Evolutionary conservation across 2,329 filamentous ascomycete species (phyloP), one percentile per base, ranked within the genome.

Genomic region (Trichophyton benhamiae): DNA sequence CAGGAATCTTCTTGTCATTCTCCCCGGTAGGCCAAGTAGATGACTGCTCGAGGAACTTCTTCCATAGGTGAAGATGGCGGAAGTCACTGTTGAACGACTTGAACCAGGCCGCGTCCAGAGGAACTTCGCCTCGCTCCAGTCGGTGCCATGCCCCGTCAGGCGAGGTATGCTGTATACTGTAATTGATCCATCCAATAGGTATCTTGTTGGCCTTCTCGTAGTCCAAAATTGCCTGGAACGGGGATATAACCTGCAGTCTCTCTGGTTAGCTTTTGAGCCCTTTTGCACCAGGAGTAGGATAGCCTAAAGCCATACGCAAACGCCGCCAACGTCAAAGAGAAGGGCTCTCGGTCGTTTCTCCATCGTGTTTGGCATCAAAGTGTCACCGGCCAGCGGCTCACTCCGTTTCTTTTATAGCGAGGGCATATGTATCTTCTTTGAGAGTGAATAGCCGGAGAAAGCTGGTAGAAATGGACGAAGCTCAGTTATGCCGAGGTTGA

Each of bases 281-380:
- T 15, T 15, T 36, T 25, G 49, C 9, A 17, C n/a, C 6, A 30
- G 22, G 17, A 8, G 38, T 11, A 25, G 44, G 55, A 41, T 13
- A 33, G 27, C 27, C 27, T 7, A 7, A 30, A 59, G 17, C 85
- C 89, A 80, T 87, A 96, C 92, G 80, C 90, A 95, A 67, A 99
- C 94, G 64, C 94, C 94, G 44, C 94, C 94, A 67, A 99, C 94
- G 75, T 99, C 94, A 73, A 97, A 97, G 22, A 99, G 79, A 36
- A 95, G 77, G 61, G 89, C 88, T 67, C 88, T 87, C 33, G 88
- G 88, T 61, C 67, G 49, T 53, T 53, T 33, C 3, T 20, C 49
- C 49, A 53, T 53, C 27, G 6, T 30, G 49, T 6, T n/a, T 33
- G 8, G 13, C 13, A 4, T 25, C 20, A 11, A 20, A 48, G 27